A percentile compares a stretch with the other conserved stretches of the same genome.
Evolutionary conservation across 2,329 filamentous ascomycete species (phyloP).

Genomic region (Hypoxylon sp.): DNA sequence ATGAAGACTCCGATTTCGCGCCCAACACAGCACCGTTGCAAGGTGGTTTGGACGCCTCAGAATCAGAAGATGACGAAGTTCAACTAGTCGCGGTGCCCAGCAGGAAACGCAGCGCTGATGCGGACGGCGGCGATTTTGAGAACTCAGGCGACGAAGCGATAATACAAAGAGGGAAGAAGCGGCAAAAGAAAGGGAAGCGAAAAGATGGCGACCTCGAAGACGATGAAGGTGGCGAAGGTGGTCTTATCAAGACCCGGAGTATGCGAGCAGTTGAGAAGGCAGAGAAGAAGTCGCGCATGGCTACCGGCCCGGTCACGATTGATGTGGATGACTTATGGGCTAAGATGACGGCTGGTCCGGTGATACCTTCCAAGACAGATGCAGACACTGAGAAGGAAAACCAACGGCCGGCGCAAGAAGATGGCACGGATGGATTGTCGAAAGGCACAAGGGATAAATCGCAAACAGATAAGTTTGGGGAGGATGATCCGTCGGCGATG

Average conservation of each 20-base stretch:
- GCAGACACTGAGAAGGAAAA: conserved; percentile 40
- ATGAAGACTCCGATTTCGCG: conserved; percentile 81
- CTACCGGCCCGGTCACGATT: conserved; percentile 74
- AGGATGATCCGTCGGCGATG: conserved; percentile 56
- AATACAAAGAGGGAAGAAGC: conserved; percentile 73
- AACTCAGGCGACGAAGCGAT: conserved; percentile 82
- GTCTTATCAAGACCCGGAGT: conserved; percentile 79
- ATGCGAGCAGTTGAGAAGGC: conserved; percentile 77
- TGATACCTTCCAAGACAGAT: conserved; percentile 52
- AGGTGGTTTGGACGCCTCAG: conserved; percentile 66
- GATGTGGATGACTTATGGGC: conserved; percentile 81
- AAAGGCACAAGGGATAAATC: conserved; percentile 37
- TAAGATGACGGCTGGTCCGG: conserved; percentile 70
- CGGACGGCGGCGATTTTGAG: conserved; percentile 67
- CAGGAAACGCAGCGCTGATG: conserved; percentile 52
- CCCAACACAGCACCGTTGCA: conserved; percentile 67
- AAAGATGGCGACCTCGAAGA: conserved; percentile 57
- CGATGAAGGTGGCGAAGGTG: conserved; percentile 72
- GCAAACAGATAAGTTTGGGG: conserved; percentile 29
- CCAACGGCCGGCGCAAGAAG: conserved; percentile 30
- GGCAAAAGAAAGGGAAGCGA: conserved; percentile 64
- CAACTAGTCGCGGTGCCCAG: conserved; percentile 48
- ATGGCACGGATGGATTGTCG: conserved; percentile 8
- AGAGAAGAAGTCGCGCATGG: conserved; percentile 68
- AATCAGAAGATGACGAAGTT: conserved; percentile 61